Evolutionary conservation across 768 basidiomycete species (phyloP).

Genomic region (Tulasnella sp.): DNA sequence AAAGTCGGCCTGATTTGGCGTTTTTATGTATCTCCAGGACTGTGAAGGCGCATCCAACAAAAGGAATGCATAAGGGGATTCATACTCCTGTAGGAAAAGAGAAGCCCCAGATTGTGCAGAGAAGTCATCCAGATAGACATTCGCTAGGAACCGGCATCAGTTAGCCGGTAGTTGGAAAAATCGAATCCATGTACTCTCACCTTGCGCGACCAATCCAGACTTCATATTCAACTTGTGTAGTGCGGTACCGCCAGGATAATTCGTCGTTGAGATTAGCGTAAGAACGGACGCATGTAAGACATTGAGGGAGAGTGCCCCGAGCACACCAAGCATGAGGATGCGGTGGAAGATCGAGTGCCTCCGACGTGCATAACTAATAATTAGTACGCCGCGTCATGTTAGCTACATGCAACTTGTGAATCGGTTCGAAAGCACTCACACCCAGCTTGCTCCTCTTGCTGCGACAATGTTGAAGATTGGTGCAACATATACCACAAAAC

Average conservation of each 20-base stretch:
- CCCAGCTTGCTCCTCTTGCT: slow-evolving; percentile 46
- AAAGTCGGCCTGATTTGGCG: slow-evolving; percentile 45
- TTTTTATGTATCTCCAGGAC: slow-evolving; percentile 71
- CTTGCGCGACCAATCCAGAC: neutral
- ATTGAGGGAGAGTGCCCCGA: slow-evolving; percentile 45
- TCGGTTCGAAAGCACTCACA: too few species aligned
- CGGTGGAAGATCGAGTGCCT: slow-evolving; percentile 32
- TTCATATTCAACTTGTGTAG: slow-evolving; percentile 46
- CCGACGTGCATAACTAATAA: slow-evolving; percentile 9
- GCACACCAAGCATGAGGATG: slow-evolving; percentile 35
- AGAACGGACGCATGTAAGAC: slow-evolving; percentile 40
- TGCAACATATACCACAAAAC: slow-evolving; percentile 82
- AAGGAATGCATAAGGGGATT: slow-evolving; percentile 40
- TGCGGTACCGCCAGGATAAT: slow-evolving; percentile 86
- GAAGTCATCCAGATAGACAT: slow-evolving; percentile 73
- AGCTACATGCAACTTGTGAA: too few species aligned
- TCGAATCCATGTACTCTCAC: neutral
- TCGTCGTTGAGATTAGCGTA: slow-evolving; percentile 48
- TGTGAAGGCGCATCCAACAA: slow-evolving; percentile 18
- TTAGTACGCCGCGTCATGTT: too few species aligned
- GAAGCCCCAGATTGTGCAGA: slow-evolving; percentile 86
- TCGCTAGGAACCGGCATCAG: slow-evolving; percentile 28
- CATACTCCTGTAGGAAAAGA: slow-evolving; percentile 64
- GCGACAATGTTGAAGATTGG: slow-evolving; percentile 74
- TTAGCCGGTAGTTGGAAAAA: neutral